Evolutionary conservation across 192 early-diverging fungal genomes (phyloP).

Genomic region (Mycoemilia scoparia): DNA sequence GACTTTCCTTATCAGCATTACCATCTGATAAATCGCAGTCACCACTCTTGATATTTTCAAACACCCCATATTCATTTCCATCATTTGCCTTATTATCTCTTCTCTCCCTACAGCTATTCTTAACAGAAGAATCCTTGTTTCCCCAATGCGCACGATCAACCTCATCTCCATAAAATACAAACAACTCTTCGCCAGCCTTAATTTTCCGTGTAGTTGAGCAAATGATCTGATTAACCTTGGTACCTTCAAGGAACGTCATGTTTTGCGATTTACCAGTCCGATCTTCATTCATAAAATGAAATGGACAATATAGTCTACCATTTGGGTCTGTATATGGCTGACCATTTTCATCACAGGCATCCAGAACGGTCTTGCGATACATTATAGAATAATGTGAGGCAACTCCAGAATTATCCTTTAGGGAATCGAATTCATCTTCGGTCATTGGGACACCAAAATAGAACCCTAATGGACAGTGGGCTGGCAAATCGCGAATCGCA

Average conservation of each 20-base stretch:
- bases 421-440: conserved; percentile 80
- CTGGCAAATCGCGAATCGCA: conserved; percentile 50
- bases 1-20: too few species aligned
- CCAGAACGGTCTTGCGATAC: conserved; percentile 77
- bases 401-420: conserved; percentile 60
- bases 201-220: conserved; percentile 56
- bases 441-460: conserved; percentile 95
- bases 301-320: conserved; percentile 54
- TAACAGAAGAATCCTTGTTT: too few species aligned
- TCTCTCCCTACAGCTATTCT: too few species aligned
- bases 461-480: conserved; percentile 61
- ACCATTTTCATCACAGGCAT: conserved; percentile 71
- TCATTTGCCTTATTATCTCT: too few species aligned
- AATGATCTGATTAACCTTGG: conserved; percentile 71
- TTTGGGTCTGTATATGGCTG: conserved; percentile 49
- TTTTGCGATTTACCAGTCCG: conserved; percentile 20
- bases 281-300: conserved; percentile 85
- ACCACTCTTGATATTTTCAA: too few species aligned
- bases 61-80: too few species aligned
- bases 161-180: conserved; percentile 73
- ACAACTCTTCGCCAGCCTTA: conserved; percentile 56
- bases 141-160: conserved; percentile 62
- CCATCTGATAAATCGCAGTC: too few species aligned
- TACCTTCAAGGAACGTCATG: conserved; percentile 61
- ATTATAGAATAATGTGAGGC: conserved; percentile 78